Conservation (phyloP, 768 basidiomycete genomes). For the Termitomyces sp. region DNA sequence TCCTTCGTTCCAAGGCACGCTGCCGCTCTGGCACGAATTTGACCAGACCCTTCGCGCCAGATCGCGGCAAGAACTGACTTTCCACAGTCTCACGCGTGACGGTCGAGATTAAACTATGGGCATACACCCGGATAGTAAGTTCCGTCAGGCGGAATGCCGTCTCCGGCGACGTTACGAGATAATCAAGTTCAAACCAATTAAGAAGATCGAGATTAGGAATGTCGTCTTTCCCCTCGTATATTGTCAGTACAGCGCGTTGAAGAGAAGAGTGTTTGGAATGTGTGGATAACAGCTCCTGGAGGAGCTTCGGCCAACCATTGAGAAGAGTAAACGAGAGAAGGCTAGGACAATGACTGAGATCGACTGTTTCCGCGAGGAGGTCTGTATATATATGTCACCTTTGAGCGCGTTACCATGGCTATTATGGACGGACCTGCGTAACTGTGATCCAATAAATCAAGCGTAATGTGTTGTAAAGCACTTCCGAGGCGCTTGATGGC, state of each 20-base stretch:
- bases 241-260: slow-evolving; percentile 4
- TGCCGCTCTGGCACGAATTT: slow-evolving; percentile 9
- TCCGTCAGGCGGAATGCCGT: slow-evolving; percentile 9
- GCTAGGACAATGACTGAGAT: slow-evolving; percentile 8
- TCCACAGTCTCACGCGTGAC: slow-evolving; percentile 8
- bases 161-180: slow-evolving; percentile 1
- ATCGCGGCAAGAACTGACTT: slow-evolving; percentile 8
- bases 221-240: slow-evolving; percentile 10
- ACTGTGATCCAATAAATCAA: slow-evolving; percentile 11
- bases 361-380: slow-evolving; percentile 3
- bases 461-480: slow-evolving; percentile 9
- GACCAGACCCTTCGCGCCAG: slow-evolving; percentile 9
- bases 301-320: slow-evolving; percentile 13
- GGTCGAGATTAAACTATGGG: slow-evolving; percentile 6
- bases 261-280: slow-evolving; percentile 5
- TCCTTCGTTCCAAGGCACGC: not conserved
- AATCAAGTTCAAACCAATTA: slow-evolving; percentile 12
- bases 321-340: slow-evolving; percentile 14
- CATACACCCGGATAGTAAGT: slow-evolving; percentile 10
- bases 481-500: slow-evolving; percentile 6
- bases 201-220: slow-evolving; percentile 14
- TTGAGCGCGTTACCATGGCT: not conserved
- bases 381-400: not conserved
- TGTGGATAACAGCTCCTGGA: slow-evolving; percentile 5
- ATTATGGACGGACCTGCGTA: slow-evolving; percentile 4